These are phyloP conservation scores for Picea glauca DNA, from an alignment of 75 land plant genomes.

Conservation along the genomic window DNA sequence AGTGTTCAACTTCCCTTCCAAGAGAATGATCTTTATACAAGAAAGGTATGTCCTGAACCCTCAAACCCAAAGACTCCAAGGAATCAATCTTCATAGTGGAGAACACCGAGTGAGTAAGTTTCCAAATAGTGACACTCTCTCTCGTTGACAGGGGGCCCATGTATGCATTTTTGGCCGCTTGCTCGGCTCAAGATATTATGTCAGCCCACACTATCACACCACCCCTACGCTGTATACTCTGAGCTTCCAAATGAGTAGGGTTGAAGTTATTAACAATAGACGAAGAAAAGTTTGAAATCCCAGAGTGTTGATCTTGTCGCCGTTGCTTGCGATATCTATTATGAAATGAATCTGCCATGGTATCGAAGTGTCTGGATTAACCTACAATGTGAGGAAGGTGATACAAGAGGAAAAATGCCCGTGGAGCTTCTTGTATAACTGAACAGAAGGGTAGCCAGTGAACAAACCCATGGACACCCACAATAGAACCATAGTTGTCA, in stretches of 20 bases:
- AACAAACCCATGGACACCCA: too few relatives aligned
- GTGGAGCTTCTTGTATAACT: too few relatives aligned
- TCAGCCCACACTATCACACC: background rate
- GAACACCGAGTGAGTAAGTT: conserved; percentile 33
- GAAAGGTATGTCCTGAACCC: conserved; percentile 55
- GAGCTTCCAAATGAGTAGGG: background rate
- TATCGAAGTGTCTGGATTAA: too few relatives aligned
- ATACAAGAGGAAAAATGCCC: background rate
- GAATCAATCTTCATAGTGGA: conserved; percentile 42
- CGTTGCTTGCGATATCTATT: background rate
- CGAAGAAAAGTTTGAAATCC: background rate
- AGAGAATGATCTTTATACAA: conserved; percentile 29
- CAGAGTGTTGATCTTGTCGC: background rate
- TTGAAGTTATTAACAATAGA: background rate
- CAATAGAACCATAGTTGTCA: too few relatives aligned
- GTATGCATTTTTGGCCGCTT: conserved; percentile 40
- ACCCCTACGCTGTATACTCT: background rate
- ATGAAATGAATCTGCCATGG: too few relatives aligned
- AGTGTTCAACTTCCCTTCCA: conserved; percentile 22
- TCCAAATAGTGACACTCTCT: conserved; percentile 55
- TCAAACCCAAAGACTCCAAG: conserved; percentile 58
- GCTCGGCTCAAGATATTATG: conserved; percentile 26
- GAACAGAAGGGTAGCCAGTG: too few relatives aligned
- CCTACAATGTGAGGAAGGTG: background rate
- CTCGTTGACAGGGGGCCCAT: conserved; percentile 30